Evolutionary conservation across 2,329 filamentous ascomycete species (phyloP).

Genomic region (Bipolaris zeicola): DNA sequence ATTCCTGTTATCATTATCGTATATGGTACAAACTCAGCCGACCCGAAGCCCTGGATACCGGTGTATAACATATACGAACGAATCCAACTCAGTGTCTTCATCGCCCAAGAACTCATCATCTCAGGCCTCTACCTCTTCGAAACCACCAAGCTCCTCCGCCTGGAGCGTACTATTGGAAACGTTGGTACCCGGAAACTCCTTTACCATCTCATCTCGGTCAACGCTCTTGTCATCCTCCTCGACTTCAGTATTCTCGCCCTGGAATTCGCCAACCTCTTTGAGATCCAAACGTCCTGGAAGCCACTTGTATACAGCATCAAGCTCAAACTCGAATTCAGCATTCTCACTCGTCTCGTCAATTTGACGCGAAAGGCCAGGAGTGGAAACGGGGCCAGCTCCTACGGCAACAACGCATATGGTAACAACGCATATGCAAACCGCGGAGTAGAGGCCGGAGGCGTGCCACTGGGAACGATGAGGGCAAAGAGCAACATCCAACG

Average conservation of each 20-base stretch:
- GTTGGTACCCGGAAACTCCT: conserved; percentile 19
- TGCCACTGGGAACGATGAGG: conserved; percentile 22
- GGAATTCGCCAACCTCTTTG: conserved; percentile 26
- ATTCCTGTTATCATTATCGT: conserved; percentile 60
- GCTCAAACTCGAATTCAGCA: conserved; percentile 60
- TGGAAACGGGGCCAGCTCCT: conserved; percentile 19
- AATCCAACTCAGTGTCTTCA: conserved; percentile 50
- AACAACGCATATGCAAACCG: background rate
- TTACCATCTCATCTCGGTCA: conserved; percentile 28
- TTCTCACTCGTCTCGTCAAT: conserved; percentile 50
- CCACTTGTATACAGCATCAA: conserved; percentile 51
- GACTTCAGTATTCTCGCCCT: conserved; percentile 30
- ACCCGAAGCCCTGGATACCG: conserved; percentile 31
- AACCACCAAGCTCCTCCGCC: conserved; percentile 33
- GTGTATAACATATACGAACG: conserved; percentile 49
- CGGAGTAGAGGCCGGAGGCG: conserved; percentile 2
- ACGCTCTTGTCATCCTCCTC: conserved; percentile 29
- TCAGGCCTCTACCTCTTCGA: conserved; percentile 58
- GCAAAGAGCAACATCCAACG: conserved; percentile 10
- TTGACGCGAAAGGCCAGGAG: conserved; percentile 10
- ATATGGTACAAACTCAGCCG: conserved; percentile 54
- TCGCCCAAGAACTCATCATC: conserved; percentile 45
- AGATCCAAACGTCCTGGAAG: conserved; percentile 41
- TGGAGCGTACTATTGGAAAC: conserved; percentile 23
- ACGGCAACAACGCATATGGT: conserved; percentile 19